phyloP scores from a whole-genome alignment of 768 basidiomycete genomes.

The Lyophyllum decastes region DNA sequence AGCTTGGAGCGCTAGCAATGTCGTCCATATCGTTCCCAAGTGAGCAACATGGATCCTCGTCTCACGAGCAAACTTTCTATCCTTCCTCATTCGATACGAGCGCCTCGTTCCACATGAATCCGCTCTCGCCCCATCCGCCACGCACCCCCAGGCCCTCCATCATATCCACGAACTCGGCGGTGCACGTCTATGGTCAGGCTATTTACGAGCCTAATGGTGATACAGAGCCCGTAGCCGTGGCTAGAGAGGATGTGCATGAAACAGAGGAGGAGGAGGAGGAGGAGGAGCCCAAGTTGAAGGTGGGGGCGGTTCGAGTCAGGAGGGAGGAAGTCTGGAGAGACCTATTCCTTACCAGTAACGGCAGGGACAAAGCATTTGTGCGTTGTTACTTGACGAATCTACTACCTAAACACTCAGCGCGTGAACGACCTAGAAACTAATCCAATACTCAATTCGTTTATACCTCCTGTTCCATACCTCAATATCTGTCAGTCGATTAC shows the following conservation, averaged over 20 bases:
- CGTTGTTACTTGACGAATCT: conserved; percentile 27
- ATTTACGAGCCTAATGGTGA: conserved; percentile 49
- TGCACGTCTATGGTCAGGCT: conserved; percentile 39
- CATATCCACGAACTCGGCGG: conserved; percentile 31
- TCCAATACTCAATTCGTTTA: conserved; percentile 80
- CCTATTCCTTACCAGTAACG: conserved; percentile 73
- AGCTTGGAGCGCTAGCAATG: conserved; percentile 38
- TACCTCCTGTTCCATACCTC: conserved; percentile 72
- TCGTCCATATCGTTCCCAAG: conserved; percentile 68
- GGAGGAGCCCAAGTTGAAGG: conserved; percentile 39
- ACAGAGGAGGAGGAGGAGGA: conserved; percentile 47
- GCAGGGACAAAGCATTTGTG: conserved; percentile 86
- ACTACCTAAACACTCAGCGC: background rate
- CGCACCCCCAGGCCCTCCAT: conserved; percentile 69
- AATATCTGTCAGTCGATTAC: conserved; percentile 43
- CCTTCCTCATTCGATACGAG: conserved; percentile 58
- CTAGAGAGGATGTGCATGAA: conserved; percentile 38
- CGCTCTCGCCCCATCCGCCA: conserved; percentile 76
- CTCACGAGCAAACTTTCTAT: conserved; percentile 53
- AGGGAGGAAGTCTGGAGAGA: conserved; percentile 80
- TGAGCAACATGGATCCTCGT: conserved; percentile 39
- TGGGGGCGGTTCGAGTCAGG: conserved; percentile 47
- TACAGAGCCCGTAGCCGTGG: conserved; percentile 31
- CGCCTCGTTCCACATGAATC: conserved; percentile 79
- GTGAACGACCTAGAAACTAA: conserved; percentile 62